Evolutionary conservation across 1,139 yeast species (phyloP), one percentile per base, ranked within the genome.

Genomic region (Lipomyces yarrowii): DNA sequence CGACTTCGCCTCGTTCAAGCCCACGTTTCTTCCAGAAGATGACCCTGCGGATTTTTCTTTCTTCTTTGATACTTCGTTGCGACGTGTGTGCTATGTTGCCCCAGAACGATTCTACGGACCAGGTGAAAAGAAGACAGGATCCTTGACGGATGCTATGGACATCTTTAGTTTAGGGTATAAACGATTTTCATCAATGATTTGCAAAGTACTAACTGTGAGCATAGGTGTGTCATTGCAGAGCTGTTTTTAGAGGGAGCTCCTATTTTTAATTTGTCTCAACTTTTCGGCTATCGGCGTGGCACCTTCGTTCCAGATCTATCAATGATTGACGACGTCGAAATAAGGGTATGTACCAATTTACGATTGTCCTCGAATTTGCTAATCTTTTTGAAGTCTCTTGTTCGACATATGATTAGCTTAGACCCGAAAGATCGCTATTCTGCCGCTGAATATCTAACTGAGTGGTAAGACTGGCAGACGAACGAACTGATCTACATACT

Each of bases 11-110:
- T 82, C 87, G 1, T 86, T 85, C 75, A 96, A 96, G 76, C 99
- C 99, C 0, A 87, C 87, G 0, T 88, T 83, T 73, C 79, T 96
- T 37, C 98, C 98, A 0, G 97, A 91, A 71, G 96, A 92, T 72
- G 94, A 96, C 74, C 98, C 98, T 0, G 90, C 94, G n/a, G 94
- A 90, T 71, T 94, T 90, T 73, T 87, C 96, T 0, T 94, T 93
- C 74, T 96, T 88, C 76, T 96, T 92, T 75, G 98, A 94, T 77
- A 90, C 94, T 3, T 90, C 96, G 1, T 91, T 86, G 74, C 81
- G 98, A 71, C 82, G 97, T 73, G 85, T 87, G 2, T 94, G 99
- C 77, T 94, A 93, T 76, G 78, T 96, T 61, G 98, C 99, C 0
- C 99, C 99, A 0, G 99, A 96, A 75, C 79, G 99, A 70, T 94